Base-by-base conservation (phyloP, 306 rosid species). In the Quercus rubra region DNA sequence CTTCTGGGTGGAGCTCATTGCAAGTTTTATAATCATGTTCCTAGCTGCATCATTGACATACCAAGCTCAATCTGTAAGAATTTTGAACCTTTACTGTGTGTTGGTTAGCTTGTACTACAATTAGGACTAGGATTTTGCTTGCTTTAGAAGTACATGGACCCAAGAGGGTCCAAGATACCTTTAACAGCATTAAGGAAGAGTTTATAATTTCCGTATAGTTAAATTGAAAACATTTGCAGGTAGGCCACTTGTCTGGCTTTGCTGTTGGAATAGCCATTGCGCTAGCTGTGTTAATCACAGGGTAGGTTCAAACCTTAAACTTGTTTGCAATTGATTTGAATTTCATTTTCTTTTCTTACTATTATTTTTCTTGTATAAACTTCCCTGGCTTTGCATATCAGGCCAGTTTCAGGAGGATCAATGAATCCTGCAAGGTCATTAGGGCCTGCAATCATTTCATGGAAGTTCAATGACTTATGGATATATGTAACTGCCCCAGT, bases 341-440 rank as follows among this genome's bases (percentile, higher is more conserved):
- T 49, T 54, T 52, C 10, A 30, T 33, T 27, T 12, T 33, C 9
- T 19, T 55, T 12, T 69, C 57, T 30, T 17, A 46, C n/a, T 17
- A 4, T 31, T 38, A 55, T 19, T 12, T 5, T 14, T 28, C 10
- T 30, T 38, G 20, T 20, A 9, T 43, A n/a, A 75, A 30, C 38
- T 75, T 5, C n/a, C 59, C 5, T 76, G 35, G 27, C 2, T 49
- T 75, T 19, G 75, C 25, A 69, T 77, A 85, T 78, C 79, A 92
- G 98, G 21, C 93, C 98, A 3, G 85, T 90, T 49, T 94, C 97
- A 21, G 98, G 97, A 57, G 97, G 96, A 74, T 92, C 97, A 71
- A 76, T 94, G 98, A 94, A 92, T 71, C 98, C 98, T 28, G 94
- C 96, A 78, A 92, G 98, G 83, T 94, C 97, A 43, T 56, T 94